Base-by-base conservation (phyloP, 139 green algal genomes). In the Dunaliella primolecta region DNA sequence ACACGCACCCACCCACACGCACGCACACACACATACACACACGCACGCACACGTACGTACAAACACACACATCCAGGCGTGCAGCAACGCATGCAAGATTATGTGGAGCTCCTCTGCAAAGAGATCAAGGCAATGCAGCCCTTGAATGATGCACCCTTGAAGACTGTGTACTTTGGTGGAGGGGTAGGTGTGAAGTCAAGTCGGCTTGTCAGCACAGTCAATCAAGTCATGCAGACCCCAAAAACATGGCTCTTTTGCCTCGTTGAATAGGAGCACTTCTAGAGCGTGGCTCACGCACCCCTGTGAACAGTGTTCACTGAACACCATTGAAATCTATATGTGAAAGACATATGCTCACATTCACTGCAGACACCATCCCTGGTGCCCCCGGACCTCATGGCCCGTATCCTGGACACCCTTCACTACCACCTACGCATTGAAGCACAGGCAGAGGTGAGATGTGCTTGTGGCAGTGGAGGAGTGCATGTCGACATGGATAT, bases 91-190 rank as follows among this genome's bases (percentile, higher is more conserved):
- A 88, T 93, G 71, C 38, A 80, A 27, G 71, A 78, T 1, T 96
- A 96, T 85, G 89, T 94, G 29, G 87, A 92, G 29, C 2, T 89
- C 21, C 32, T 97, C 15, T 88, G 81, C 71, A 33, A 82, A 0
- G 96, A 98, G 83, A 94, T 98, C 0, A 64, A 35, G 0, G 87
- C 89, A 37, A 94, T 86, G 2, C 31, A 35, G 7, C 21, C 29
- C 2, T 11, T 76, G 38, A 31, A 29, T 11, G 70, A n/a, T 3
- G 24, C 23, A 30, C 90, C 91, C 0, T 84, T 98, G 81, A 25
- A 90, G n/a, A 98, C 93, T 1, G 86, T 98, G 0, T 98, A 93
- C 82, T 99, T 99, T 88, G 96, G 96, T 0, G 96, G 96, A 35
- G 95, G 93, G 85, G 88, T 93, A 78, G 83, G 88, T 46, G 15